Percentiles rank a stretch among this genome's conserved stretches.
phyloP scores from a whole-genome alignment of 192 early-diverging fungal genomes.

The Coemansia sp. region DNA sequence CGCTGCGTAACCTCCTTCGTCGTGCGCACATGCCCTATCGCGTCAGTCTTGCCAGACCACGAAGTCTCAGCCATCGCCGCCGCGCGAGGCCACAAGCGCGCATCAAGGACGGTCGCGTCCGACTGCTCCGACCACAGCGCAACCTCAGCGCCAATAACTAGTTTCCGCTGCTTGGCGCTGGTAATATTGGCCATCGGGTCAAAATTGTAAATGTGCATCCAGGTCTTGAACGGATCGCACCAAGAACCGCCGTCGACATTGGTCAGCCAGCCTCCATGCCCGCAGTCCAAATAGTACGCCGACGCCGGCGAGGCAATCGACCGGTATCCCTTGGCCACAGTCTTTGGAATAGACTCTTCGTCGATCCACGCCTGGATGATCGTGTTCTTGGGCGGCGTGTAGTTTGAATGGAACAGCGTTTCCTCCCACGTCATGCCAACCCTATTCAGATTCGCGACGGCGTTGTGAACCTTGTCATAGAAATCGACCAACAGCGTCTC shows the following conservation, averaged over 20 bases:
- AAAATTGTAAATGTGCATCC: conserved; percentile 71
- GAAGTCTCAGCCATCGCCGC: conserved; percentile 65
- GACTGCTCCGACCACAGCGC: conserved; percentile 71
- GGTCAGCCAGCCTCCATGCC: conserved; percentile 70
- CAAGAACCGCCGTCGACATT: conserved; percentile 67
- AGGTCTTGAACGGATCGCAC: conserved; percentile 74
- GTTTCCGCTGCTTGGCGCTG: conserved; percentile 50
- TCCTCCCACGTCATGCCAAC: conserved; percentile 82
- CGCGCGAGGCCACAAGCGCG: conserved; percentile 67
- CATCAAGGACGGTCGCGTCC: conserved; percentile 58
- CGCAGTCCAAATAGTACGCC: conserved; percentile 76
- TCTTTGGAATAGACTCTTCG: conserved; percentile 55
- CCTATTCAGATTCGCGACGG: conserved; percentile 52
- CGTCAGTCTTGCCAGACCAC: conserved; percentile 67
- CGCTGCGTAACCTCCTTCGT: conserved; percentile 61
- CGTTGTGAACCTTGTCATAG: conserved; percentile 56
- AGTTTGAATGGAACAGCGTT: conserved; percentile 58
- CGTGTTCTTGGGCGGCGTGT: conserved; percentile 60
- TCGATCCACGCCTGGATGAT: conserved; percentile 74
- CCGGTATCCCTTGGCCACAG: conserved; percentile 63
- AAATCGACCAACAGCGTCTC: conserved; percentile 51
- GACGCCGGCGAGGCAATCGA: conserved; percentile 62
- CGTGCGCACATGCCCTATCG: conserved; percentile 51
- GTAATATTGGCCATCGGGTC: conserved; percentile 62
- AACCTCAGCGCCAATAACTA: conserved; percentile 68